Evolutionary conservation across 495 filamentous ascomycete genomes (phyloP), one percentile per base, ranked within the genome.

Genomic region (Xylaria grammica): DNA sequence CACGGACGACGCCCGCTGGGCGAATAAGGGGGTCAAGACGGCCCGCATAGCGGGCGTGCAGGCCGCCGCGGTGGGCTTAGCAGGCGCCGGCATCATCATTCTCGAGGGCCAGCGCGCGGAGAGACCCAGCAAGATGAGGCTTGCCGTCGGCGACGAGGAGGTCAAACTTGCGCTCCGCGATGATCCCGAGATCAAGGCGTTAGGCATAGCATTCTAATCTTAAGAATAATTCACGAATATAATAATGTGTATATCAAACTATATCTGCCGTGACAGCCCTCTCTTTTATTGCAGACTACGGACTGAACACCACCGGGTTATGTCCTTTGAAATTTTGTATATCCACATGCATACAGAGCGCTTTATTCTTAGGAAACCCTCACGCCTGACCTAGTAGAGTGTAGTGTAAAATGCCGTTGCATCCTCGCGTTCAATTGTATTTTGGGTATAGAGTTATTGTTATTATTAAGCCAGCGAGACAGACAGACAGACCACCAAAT

Each of bases 141-240:
- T 98, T 56, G 85, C 91, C 30, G 89, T 97, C 62, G 89, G 90
- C 1, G 90, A 96, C 46, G 95, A 97, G 69, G 95, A 99, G 75
- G 86, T 99, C 0, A 89, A 89, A 74, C 78, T 87, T 64, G 95
- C 96, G 38, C 88, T 98, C 68, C 86, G 88, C 62, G 94, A 97
- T 68, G 95, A 99, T 81, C 85, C 82, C 8, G 91, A 97, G 75
- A 90, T 94, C 26, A 91, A 89, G 72, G 87, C 86, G 17, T 78
- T 97, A 65, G 91, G 80, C 42, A 71, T 83, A 49, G 66, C 75
- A 57, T 72, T 82, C 55, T 82, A 74, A n/a, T n/a, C n/a, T n/a
- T n/a, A n/a, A n/a, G n/a, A n/a, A n/a, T n/a, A n/a, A n/a, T n/a
- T n/a, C n/a, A n/a, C n/a, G n/a, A n/a, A n/a, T n/a, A n/a, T n/a